These are phyloP conservation scores for Whalleya microplaca DNA, from an alignment of 2,329 filamentous ascomycete species.

Conservation along the genomic window DNA sequence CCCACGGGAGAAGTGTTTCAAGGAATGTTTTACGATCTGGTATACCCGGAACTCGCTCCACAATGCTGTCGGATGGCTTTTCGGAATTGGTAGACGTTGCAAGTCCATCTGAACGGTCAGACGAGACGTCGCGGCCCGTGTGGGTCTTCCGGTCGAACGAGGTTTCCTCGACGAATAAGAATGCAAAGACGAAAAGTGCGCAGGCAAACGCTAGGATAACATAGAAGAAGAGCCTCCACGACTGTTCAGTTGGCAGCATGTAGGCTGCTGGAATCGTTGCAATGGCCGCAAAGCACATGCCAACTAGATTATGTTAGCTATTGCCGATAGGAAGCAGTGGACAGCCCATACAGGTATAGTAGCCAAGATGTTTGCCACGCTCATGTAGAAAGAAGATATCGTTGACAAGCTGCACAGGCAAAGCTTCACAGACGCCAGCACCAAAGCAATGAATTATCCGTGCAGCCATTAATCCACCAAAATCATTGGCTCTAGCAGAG, in stretches of 20 bases:
- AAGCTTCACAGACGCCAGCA: constrained; percentile 48
- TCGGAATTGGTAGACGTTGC: constrained; percentile 21
- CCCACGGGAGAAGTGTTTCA: constrained; percentile 43
- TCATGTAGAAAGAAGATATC: constrained; percentile 53
- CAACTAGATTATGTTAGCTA: constrained; percentile 40
- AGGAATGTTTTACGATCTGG: constrained; percentile 44
- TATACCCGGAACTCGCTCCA: constrained; percentile 23
- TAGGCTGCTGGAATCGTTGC: constrained; percentile 63
- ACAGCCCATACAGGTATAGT: constrained; percentile 53
- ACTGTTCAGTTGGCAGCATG: constrained; percentile 61
- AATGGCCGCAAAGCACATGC: constrained; percentile 58
- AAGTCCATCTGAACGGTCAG: constrained; percentile 11
- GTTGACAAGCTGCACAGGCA: constrained; percentile 51
- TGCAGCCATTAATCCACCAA: constrained; percentile 43
- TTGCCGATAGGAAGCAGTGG: not conserved
- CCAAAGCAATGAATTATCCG: constrained; percentile 46
- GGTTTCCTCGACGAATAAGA: constrained; percentile 57
- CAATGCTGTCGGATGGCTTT: constrained; percentile 26
- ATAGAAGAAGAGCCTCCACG: constrained; percentile 65
- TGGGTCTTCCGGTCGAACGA: constrained; percentile 44
- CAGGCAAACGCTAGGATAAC: constrained; percentile 59
- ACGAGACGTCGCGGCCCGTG: constrained; percentile 5
- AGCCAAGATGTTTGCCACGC: constrained; percentile 58
- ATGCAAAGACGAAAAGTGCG: constrained; percentile 48
- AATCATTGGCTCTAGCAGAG: constrained; percentile 42